These are phyloP conservation scores for Fonsecaea erecta DNA, from an alignment of 2,329 filamentous ascomycete genomes.

Conservation along the genomic window DNA sequence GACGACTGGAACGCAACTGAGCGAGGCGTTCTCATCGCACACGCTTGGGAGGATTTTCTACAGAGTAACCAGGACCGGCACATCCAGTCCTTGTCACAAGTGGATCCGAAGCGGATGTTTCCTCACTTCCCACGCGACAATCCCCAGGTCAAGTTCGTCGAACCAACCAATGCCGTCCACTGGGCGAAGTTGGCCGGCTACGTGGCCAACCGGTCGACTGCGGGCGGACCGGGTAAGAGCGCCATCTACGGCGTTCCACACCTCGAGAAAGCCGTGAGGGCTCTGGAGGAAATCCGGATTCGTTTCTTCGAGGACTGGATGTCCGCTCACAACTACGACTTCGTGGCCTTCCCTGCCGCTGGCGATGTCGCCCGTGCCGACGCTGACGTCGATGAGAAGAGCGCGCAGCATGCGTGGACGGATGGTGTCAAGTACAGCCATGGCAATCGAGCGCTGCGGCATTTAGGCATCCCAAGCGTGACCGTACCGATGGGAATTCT, in stretches of 20 bases:
- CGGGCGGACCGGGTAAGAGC: constrained; percentile 4
- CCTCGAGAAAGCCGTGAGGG: constrained; percentile 16
- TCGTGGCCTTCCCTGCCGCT: constrained; percentile 54
- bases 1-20: constrained; percentile 55
- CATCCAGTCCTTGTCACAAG: constrained; percentile 45
- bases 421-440: constrained; percentile 59
- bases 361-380: constrained; percentile 57
- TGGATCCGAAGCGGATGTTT: constrained; percentile 52
- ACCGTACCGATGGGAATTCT: constrained; percentile 41
- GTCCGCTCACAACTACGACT: constrained; percentile 45
- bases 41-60: constrained; percentile 60
- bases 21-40: constrained; percentile 55
- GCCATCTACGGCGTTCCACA: constrained; percentile 22
- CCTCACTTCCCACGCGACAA: constrained; percentile 36
- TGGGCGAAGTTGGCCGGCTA: constrained; percentile 24
- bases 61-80: constrained; percentile 41
- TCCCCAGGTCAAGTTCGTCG: constrained; percentile 24
- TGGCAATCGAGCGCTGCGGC: constrained; percentile 47
- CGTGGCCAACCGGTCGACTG: neutral
- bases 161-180: constrained; percentile 27
- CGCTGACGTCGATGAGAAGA: constrained; percentile 45
- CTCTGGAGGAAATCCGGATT: constrained; percentile 26
- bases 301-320: constrained; percentile 54
- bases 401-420: constrained; percentile 45
- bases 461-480: constrained; percentile 40